phyloP scores from a whole-genome alignment of 257 asterid species.

The Knoxia roxburghii region DNA sequence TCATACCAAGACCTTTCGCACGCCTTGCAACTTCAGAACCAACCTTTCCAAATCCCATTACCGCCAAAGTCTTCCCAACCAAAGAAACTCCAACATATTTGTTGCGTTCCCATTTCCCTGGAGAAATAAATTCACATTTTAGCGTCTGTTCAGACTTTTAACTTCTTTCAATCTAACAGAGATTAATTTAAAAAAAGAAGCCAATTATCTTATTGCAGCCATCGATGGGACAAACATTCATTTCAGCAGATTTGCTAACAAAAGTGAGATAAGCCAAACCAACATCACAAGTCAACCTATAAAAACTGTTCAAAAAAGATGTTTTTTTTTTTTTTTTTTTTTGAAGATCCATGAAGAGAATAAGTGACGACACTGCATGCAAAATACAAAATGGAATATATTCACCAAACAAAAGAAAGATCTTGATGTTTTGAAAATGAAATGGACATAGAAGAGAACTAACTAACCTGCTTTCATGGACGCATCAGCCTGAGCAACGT shows the following conservation, averaged over 20 bases:
- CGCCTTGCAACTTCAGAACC: constrained; percentile 70
- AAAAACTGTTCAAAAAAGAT: no score
- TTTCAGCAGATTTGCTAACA: neutral
- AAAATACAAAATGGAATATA: no score
- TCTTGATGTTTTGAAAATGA: no score
- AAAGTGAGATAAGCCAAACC: constrained; percentile 3
- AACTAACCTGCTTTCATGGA: constrained; percentile 79
- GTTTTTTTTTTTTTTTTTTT: no score
- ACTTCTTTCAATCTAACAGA: no score
- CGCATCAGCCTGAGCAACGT: constrained; percentile 91
- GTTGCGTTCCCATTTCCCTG: constrained; percentile 83
- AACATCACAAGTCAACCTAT: neutral
- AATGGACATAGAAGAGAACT: no score
- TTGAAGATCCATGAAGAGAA: no score
- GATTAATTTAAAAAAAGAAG: no score
- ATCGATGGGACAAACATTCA: no score
- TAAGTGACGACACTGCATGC: no score
- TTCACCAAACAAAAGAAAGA: no score
- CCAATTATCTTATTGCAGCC: no score
- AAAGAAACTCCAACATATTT: constrained; percentile 73
- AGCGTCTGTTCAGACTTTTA: neutral
- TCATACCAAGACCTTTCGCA: constrained; percentile 96
- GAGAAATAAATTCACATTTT: neutral
- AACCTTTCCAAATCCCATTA: constrained; percentile 97
- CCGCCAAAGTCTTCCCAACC: constrained; percentile 88